Conservation (phyloP, 2,329 filamentous ascomycete genomes). For the Ceratocystis smalleyi region DNA sequence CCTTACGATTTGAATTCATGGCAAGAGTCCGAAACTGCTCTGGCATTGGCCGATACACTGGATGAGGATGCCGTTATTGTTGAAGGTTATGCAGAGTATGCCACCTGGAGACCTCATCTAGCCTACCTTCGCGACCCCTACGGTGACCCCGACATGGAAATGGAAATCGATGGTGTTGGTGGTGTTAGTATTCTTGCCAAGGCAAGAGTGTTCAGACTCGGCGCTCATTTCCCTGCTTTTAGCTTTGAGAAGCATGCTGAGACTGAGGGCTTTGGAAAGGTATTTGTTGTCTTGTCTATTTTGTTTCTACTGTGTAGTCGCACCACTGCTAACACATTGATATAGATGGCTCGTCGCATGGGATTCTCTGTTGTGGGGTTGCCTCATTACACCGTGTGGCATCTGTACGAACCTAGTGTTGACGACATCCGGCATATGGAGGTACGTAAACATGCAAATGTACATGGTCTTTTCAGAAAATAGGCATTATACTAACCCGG, state of each 20-base stretch:
- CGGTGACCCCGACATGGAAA: conserved; percentile 96
- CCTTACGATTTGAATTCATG: conserved; percentile 97
- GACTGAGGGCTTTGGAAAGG: conserved; percentile 97
- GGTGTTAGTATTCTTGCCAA: conserved; percentile 96
- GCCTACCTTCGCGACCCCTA: conserved; percentile 94
- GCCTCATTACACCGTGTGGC: conserved; percentile 97
- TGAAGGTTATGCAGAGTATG: conserved; percentile 96
- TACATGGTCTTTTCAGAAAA: background rate
- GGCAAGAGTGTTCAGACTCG: conserved; percentile 83
- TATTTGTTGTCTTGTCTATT: conserved; percentile 25
- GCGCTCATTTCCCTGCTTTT: conserved; percentile 95
- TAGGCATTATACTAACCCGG: conserved; percentile 17
- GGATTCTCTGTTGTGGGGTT: conserved; percentile 86
- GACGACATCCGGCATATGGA: conserved; percentile 97
- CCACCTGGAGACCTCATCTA: conserved; percentile 92
- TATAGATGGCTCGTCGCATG: conserved; percentile 92
- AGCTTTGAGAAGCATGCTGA: conserved; percentile 98
- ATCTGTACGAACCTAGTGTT: conserved; percentile 96
- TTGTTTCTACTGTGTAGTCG: background rate
- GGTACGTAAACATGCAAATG: conserved; percentile 26
- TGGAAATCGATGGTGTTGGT: conserved; percentile 96
- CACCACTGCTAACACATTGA: conserved; percentile 16
- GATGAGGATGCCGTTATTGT: conserved; percentile 98
- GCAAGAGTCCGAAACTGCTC: conserved; percentile 95
- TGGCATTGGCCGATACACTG: conserved; percentile 82